These are phyloP conservation scores for Fusarium siculi DNA, from an alignment of 2,329 filamentous ascomycete genomes.

Conservation along the genomic window DNA sequence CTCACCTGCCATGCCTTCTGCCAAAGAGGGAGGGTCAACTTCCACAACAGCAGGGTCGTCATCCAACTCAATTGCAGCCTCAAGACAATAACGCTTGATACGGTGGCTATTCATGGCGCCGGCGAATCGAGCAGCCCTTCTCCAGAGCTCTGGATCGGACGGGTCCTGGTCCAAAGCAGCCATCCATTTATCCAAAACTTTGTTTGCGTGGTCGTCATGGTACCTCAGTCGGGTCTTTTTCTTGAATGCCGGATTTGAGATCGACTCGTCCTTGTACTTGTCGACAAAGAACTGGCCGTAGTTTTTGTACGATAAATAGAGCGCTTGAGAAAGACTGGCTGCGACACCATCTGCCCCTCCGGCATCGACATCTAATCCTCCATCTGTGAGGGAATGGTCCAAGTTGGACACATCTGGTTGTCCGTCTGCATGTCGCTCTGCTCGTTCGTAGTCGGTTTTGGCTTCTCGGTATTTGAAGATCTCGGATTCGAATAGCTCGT, in stretches of 20 bases:
- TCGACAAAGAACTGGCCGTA: conserved; percentile 94
- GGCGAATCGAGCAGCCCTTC: conserved; percentile 67
- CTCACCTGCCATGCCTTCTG: conserved; percentile 71
- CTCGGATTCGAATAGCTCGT: conserved; percentile 86
- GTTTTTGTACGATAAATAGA: conserved; percentile 96
- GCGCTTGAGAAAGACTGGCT: conserved; percentile 85
- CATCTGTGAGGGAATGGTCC: conserved; percentile 59
- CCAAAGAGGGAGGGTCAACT: conserved; percentile 70
- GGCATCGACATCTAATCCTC: conserved; percentile 63
- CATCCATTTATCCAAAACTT: conserved; percentile 66
- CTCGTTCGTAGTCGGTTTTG: conserved; percentile 82
- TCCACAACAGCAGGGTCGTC: conserved; percentile 72
- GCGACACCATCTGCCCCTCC: conserved; percentile 77
- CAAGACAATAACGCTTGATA: conserved; percentile 70
- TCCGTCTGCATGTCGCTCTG: conserved; percentile 65
- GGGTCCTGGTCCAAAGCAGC: conserved; percentile 72
- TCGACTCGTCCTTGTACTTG: conserved; percentile 48
- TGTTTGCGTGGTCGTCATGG: conserved; percentile 50
- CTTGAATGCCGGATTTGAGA: conserved; percentile 64
- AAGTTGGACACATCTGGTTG: conserved; percentile 53
- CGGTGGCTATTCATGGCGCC: conserved; percentile 67
- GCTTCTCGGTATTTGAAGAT: conserved; percentile 94
- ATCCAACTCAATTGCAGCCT: conserved; percentile 74
- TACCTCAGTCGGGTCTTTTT: conserved; percentile 44
- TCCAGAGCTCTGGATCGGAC: conserved; percentile 74